Base-by-base conservation (phyloP, 2,329 filamentous ascomycete species). In the Aquanectria penicillioides region DNA sequence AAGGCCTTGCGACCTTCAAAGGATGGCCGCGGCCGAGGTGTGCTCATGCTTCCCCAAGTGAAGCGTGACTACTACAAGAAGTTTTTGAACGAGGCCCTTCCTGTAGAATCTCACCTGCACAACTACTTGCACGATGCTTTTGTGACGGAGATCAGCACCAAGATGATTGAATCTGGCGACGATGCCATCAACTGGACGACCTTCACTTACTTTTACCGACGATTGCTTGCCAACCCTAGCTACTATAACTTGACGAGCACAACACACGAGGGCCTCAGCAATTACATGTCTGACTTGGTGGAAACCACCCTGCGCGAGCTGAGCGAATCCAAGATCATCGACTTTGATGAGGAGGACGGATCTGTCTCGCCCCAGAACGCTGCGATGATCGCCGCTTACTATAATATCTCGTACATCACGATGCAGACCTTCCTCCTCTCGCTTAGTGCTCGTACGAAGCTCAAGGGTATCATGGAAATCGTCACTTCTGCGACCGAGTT, bases 61-160 rank as follows among this genome's bases (percentile, higher is more conserved):
- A 97, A 97, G 83, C 89, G 95, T 31, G 94, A 97, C 63, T 99
- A 97, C 78, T 99, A 98, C 85, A 96, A 95, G 80, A 99, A 99
- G 78, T 99, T 99, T 81, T 80, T 99, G 65, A 94, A 95, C 69
- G 96, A 99, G 75, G 95, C 95, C 17, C 82, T 99, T 36, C 95
- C 95, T 1, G 93, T 99, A 20, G 95, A 99, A 79, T 97, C 93
- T 64, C 93, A 97, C 74, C 83, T 99, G 26, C 92, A 97, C 73
- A 89, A 91, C 54, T 97, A 93, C 75, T 83, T 99, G 28, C 93
- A 97, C 69, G 96, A 99, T 77, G 94, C 93, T 1, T 98, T 99
- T 69, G 94, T 99, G 38, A 94, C 94, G 0, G 95, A 99, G 77
- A 93, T 98, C 70, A 97, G 93, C 81, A 97, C 93, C 15, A 94